phyloP scores from a whole-genome alignment of 179 eudicot species.

The Drosera spatulata region DNA sequence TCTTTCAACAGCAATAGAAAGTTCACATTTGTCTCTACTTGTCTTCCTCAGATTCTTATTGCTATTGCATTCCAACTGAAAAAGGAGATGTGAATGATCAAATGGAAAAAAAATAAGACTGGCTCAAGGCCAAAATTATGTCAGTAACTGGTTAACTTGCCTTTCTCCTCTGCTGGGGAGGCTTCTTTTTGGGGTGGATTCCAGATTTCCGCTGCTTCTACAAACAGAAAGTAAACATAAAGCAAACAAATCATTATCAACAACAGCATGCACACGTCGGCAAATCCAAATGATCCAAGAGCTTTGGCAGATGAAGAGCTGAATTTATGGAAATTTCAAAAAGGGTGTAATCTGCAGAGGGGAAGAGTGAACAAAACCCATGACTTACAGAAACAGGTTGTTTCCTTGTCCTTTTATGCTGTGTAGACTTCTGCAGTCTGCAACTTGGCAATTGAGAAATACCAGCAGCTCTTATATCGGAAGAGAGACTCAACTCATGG shows the following conservation, averaged over 20 bases:
- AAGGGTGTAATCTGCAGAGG: too few species aligned
- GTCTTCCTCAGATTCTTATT: constrained; percentile 33
- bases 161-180: constrained; percentile 38
- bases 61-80: constrained; percentile 36
- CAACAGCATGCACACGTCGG: too few species aligned
- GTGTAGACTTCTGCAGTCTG: constrained; percentile 8
- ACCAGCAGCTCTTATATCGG: constrained; percentile 11
- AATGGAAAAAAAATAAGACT: too few species aligned
- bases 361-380: background rate
- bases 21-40: constrained; percentile 49
- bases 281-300: too few species aligned
- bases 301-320: too few species aligned
- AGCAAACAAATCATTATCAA: too few species aligned
- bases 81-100: constrained; percentile 1
- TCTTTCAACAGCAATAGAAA: constrained; percentile 40
- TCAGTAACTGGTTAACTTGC: constrained; percentile 18
- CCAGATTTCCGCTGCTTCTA: constrained; percentile 34
- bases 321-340: too few species aligned
- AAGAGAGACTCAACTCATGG: background rate
- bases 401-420: constrained; percentile 29
- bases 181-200: constrained; percentile 46
- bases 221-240: constrained; percentile 1
- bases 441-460: constrained; percentile 6
- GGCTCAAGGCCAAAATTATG: background rate
- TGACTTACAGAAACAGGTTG: constrained; percentile 47